Evolutionary conservation across 164 flowering plant species (phyloP).

Genomic region (Buxus sempervirens): DNA sequence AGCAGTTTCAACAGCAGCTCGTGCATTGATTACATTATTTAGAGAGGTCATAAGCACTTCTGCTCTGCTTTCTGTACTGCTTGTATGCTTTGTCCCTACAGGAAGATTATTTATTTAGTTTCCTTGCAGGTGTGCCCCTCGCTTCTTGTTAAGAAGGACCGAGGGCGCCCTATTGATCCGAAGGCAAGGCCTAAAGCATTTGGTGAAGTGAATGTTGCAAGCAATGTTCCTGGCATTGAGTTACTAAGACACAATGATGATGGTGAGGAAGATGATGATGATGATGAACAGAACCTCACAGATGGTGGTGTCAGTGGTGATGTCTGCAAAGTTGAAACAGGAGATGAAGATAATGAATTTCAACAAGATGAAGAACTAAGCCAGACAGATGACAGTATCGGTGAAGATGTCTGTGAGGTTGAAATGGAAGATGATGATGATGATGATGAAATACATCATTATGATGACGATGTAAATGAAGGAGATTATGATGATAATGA

Average conservation of each 20-base stretch:
- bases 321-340: conserved; percentile 4
- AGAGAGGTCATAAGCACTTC: conserved; percentile 54
- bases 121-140: conserved; percentile 75
- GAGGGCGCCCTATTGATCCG: conserved; percentile 78
- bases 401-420: conserved; percentile 15
- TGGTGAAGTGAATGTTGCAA: conserved; percentile 69
- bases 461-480: conserved; percentile 10
- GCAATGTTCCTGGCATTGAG: conserved; percentile 70
- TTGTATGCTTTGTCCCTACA: not conserved
- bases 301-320: conserved; percentile 25
- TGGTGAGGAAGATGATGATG: conserved; percentile 21
- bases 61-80: not conserved
- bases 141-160: conserved; percentile 77
- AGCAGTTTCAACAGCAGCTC: conserved; percentile 79
- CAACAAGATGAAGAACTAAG: too few relatives aligned
- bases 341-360: conserved; percentile 15
- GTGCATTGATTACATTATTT: conserved; percentile 73
- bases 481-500: conserved; percentile 15
- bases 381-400: conserved; percentile 21
- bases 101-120: conserved; percentile 7
- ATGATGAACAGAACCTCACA: not conserved
- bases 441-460: conserved; percentile 13
- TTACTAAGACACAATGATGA: conserved; percentile 39
- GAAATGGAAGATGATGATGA: conserved; percentile 21
- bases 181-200: conserved; percentile 84